phyloP scores from a whole-genome alignment of 768 basidiomycete genomes.

The Hericium coralloides region DNA sequence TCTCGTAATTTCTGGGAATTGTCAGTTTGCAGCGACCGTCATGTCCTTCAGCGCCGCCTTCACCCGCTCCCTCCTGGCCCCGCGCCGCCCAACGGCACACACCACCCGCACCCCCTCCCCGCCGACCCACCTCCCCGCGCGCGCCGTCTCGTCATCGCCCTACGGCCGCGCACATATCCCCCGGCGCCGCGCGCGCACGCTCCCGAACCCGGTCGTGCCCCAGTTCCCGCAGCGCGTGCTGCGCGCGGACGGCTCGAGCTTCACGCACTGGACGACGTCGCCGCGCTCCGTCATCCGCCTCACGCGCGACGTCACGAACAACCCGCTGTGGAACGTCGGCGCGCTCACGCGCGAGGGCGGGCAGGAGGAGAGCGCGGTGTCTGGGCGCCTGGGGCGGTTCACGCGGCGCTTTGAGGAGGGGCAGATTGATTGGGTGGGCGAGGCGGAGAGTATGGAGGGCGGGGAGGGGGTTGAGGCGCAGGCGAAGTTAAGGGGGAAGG shows the following conservation, averaged over 20 bases:
- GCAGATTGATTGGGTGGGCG: conserved; percentile 26
- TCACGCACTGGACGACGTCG: conserved; percentile 83
- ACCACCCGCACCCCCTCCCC: not conserved
- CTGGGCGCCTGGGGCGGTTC: conserved; percentile 77
- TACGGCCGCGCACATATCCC: conserved; percentile 82
- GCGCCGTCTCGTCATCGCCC: conserved; percentile 58
- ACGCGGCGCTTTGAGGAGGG: conserved; percentile 54
- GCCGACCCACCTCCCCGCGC: conserved; percentile 16
- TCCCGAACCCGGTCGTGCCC: conserved; percentile 80
- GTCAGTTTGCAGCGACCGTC: too few species aligned
- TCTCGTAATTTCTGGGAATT: too few species aligned
- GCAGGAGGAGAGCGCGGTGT: conserved; percentile 62
- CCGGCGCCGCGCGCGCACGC: conserved; percentile 53
- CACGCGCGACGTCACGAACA: conserved; percentile 83
- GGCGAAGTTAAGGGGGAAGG: not conserved
- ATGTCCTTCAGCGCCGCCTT: not conserved
- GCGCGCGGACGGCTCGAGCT: conserved; percentile 83
- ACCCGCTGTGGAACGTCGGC: conserved; percentile 78
- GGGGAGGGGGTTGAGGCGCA: not conserved
- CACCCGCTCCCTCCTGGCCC: not conserved
- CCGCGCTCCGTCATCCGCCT: conserved; percentile 69
- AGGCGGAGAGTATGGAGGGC: conserved; percentile 10
- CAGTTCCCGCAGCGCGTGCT: conserved; percentile 82
- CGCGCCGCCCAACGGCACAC: not conserved
- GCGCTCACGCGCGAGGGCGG: conserved; percentile 31